These are phyloP conservation scores for Stemphylium beticola DNA, from an alignment of 2,329 filamentous ascomycete species.

Conservation along the genomic window DNA sequence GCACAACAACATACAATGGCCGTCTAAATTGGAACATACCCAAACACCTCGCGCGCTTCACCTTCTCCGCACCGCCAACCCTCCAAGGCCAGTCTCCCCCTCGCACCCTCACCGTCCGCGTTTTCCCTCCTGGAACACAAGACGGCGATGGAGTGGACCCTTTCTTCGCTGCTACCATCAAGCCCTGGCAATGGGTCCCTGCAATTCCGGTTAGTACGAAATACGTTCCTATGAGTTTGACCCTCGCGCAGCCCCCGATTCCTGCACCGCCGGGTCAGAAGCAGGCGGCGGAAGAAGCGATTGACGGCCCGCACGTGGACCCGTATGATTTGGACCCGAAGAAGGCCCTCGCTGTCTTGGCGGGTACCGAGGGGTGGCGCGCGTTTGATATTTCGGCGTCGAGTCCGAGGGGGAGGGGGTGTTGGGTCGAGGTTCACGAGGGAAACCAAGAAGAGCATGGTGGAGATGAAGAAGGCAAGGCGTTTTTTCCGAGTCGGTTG, in stretches of 20 bases:
- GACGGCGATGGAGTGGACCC: constrained; percentile 30
- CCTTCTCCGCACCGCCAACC: constrained; percentile 36
- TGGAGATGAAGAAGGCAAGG: constrained; percentile 4
- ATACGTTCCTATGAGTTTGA: constrained; percentile 31
- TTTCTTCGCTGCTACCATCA: constrained; percentile 37
- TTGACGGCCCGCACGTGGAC: constrained; percentile 20
- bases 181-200: constrained; percentile 37
- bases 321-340: constrained; percentile 29
- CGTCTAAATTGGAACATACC: constrained; percentile 46
- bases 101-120: constrained; percentile 28
- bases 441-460: background rate
- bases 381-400: constrained; percentile 27
- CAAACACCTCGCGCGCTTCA: constrained; percentile 44
- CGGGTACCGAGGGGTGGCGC: constrained; percentile 36
- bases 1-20: constrained; percentile 42
- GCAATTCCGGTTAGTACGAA: constrained; percentile 30
- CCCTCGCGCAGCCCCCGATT: constrained; percentile 33
- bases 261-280: constrained; percentile 18
- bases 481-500: constrained; percentile 32
- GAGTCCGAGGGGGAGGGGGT: constrained; percentile 30
- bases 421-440: constrained; percentile 30
- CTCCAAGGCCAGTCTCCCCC: constrained; percentile 21
- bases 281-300: constrained; percentile 13
- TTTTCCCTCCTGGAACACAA: constrained; percentile 31
- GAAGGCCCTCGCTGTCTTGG: constrained; percentile 26